Percentiles rank a stretch among this genome's conserved stretches.
phyloP scores from a whole-genome alignment of 2,329 filamentous ascomycete species.

The Hypoxylon sp. region DNA sequence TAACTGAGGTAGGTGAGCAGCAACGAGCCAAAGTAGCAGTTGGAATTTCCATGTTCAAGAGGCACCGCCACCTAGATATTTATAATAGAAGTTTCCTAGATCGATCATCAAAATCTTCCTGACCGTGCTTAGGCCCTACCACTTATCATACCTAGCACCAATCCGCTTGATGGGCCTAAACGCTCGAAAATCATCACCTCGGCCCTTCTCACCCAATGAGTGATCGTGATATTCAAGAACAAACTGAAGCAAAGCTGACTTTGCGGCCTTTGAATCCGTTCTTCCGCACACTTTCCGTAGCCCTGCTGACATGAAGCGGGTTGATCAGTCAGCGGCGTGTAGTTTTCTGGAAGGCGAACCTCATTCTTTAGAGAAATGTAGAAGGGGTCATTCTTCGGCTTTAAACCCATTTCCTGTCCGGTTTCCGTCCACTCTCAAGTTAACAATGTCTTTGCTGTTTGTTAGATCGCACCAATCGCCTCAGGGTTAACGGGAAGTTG shows the following conservation, averaged over 20 bases:
- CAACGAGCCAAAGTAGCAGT: neutral
- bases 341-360: too few relatives aligned
- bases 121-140: neutral
- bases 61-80: neutral
- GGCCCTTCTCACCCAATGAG: neutral
- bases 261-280: neutral
- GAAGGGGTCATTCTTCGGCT: too few relatives aligned
- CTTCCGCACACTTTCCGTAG: neutral
- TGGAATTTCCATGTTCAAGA: neutral
- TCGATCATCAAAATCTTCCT: neutral
- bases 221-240: constrained; percentile 2
- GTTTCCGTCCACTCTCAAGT: too few relatives aligned
- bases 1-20: neutral
- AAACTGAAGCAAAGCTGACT: neutral
- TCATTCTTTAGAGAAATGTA: too few relatives aligned
- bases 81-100: neutral
- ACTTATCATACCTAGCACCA: neutral
- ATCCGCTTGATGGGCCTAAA: neutral
- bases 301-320: constrained; percentile 16
- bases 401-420: too few relatives aligned
- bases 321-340: constrained; percentile 6
- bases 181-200: neutral
- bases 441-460: too few relatives aligned
- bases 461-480: too few relatives aligned
- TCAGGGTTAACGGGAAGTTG: neutral